Conservation (phyloP, 257 asterid species). For the Ophiorrhiza pumila region DNA sequence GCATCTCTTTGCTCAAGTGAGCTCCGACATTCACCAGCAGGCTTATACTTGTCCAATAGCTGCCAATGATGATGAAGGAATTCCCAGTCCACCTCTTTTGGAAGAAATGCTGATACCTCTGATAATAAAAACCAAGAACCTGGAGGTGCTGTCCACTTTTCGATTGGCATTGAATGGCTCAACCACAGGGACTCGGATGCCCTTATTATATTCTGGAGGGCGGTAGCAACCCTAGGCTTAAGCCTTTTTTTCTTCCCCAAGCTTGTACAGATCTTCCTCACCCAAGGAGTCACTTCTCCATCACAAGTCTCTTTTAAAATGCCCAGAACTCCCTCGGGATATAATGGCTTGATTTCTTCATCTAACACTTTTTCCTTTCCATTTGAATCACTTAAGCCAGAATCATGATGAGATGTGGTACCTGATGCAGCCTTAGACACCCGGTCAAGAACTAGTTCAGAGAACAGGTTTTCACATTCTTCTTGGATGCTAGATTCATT, state of each 20-base stretch:
- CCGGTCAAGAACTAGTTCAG: slow-evolving; percentile 74
- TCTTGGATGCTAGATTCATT: slow-evolving; percentile 95
- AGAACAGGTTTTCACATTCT: slow-evolving; percentile 82
- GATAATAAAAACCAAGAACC: slow-evolving; percentile 96
- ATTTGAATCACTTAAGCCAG: slow-evolving; percentile 27
- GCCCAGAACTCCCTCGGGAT: slow-evolving; percentile 44
- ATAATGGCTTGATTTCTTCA: slow-evolving; percentile 31
- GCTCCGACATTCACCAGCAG: slow-evolving; percentile 38
- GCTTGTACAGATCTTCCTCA: slow-evolving; percentile 80
- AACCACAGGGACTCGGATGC: slow-evolving; percentile 70
- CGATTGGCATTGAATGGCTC: slow-evolving; percentile 48
- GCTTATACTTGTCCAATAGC: slow-evolving; percentile 67
- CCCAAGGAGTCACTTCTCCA: slow-evolving; percentile 90
- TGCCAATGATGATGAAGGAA: slow-evolving; percentile 88
- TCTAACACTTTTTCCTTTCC: slow-evolving; percentile 25
- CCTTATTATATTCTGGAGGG: slow-evolving; percentile 72
- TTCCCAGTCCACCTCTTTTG: slow-evolving; percentile 84
- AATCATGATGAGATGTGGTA: slow-evolving; percentile 24
- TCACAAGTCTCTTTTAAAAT: slow-evolving; percentile 66
- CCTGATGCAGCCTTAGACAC: slow-evolving; percentile 48
- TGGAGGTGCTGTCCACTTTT: slow-evolving; percentile 92
- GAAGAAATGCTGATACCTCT: slow-evolving; percentile 71
- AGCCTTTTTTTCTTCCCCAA: slow-evolving; percentile 84
- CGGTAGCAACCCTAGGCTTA: slow-evolving; percentile 47
- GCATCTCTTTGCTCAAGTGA: slow-evolving; percentile 28